Conservation (phyloP, 2,329 filamentous ascomycete species). For the Alternaria conjuncta region DNA sequence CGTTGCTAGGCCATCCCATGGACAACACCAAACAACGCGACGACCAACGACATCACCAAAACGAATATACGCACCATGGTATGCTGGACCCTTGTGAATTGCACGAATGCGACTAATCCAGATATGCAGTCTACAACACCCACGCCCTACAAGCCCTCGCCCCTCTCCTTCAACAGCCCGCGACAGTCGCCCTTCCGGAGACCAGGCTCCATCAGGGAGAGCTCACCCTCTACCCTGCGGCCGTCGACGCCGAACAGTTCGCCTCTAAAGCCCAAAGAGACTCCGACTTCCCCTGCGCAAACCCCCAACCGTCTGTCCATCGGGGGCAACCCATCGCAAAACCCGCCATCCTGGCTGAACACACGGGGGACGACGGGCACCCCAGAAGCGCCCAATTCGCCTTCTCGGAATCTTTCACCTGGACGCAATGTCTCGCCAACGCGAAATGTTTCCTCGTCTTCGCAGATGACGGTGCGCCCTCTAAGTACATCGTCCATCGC, state of each 20-base stretch:
- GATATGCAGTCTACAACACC: constrained; percentile 40
- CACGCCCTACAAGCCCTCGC: constrained; percentile 50
- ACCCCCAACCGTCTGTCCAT: constrained; percentile 41
- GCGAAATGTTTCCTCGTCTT: constrained; percentile 22
- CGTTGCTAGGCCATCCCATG: constrained; percentile 7
- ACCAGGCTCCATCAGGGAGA: constrained; percentile 48
- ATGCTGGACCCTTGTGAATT: neutral
- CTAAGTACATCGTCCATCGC: constrained; percentile 42
- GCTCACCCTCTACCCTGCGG: constrained; percentile 49
- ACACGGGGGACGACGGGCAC: constrained; percentile 37
- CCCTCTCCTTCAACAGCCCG: constrained; percentile 53
- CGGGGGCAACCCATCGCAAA: constrained; percentile 42
- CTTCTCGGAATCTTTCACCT: constrained; percentile 35
- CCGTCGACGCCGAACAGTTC: constrained; percentile 51
- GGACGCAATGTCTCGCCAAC: constrained; percentile 36
- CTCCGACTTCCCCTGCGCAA: constrained; percentile 35
- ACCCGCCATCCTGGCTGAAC: constrained; percentile 46
- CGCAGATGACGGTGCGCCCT: constrained; percentile 30
- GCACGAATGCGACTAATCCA: neutral
- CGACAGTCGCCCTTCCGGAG: constrained; percentile 55
- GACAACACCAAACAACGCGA: constrained; percentile 9
- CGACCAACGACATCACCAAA: neutral
- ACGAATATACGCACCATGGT: constrained; percentile 3
- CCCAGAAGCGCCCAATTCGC: constrained; percentile 40
- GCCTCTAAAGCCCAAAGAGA: constrained; percentile 47